A percentile compares a stretch with the other conserved stretches of the same genome.
phyloP scores from a whole-genome alignment of 352 stramenopile species.

The Globisporangium recalcitrans region DNA sequence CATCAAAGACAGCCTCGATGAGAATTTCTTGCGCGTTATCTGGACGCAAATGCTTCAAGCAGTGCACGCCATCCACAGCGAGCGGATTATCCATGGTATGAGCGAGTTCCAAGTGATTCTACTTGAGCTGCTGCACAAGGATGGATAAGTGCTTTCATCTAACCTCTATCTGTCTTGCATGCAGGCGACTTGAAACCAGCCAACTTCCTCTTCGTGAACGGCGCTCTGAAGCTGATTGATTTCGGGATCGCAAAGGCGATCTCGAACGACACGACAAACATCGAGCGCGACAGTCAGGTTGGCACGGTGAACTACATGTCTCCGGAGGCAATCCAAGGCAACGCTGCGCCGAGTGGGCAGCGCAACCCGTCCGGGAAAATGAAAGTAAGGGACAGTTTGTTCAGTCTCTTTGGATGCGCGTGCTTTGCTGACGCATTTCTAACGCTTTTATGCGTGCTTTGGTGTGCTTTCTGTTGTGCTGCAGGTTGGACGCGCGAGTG shows the following conservation, averaged over 20 bases:
- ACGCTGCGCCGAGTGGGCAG: slow-evolving; percentile 39
- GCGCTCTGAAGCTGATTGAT: slow-evolving; percentile 95
- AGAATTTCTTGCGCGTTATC: slow-evolving; percentile 97
- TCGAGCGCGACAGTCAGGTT: slow-evolving; percentile 94
- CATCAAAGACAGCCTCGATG: slow-evolving; percentile 84
- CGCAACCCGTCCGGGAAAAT: slow-evolving; percentile 67
- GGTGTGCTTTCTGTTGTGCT: background rate
- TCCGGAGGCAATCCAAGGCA: slow-evolving; percentile 86
- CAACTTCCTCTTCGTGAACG: slow-evolving; percentile 97
- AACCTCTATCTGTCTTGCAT: background rate
- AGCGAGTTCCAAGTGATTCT: background rate
- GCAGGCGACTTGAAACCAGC: slow-evolving; percentile 93
- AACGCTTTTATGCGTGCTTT: background rate
- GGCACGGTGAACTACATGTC: slow-evolving; percentile 98
- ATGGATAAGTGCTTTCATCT: background rate
- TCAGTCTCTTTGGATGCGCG: background rate
- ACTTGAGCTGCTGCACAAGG: background rate
- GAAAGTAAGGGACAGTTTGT: slow-evolving; percentile 35
- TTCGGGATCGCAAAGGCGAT: slow-evolving; percentile 98
- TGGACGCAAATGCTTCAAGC: slow-evolving; percentile 99
- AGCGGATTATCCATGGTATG: slow-evolving; percentile 91
- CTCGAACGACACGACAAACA: slow-evolving; percentile 96
- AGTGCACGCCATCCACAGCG: slow-evolving; percentile 95
- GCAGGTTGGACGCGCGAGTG: slow-evolving; percentile 86
- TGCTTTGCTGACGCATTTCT: background rate